Evolutionary conservation across 1,284 basidiomycete genomes (phyloP), one percentile per base, ranked within the genome.

Genomic region (Sanghuangporus sanghuang): DNA sequence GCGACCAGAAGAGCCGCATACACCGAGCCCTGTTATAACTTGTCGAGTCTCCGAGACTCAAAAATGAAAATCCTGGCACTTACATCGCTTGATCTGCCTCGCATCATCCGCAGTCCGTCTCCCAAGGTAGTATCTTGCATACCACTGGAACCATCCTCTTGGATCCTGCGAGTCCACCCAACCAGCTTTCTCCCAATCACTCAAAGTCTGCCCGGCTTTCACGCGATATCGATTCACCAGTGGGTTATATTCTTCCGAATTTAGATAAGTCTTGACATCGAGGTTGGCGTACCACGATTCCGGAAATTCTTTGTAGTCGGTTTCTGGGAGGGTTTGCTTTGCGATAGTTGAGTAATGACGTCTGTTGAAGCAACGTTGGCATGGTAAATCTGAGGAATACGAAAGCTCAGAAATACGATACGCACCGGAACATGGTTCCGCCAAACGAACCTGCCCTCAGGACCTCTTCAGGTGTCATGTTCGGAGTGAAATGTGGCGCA

Each of bases 81-180:
- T 60, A 77, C 75, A 80, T 64, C 78, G 64, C 56, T 71, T 69
- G 27, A 80, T 74, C 66, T 80, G 78, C 44, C 78, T 58, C 61
- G 73, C 75, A 68, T 80, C 78, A 66, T 80, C 78, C 9, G 67
- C 70, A 39, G 73, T 74, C 57, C 78, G 63, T 56, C 78, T 68
- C 0, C 78, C 78, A n/a, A 73, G 69, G 68, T 75, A 79, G 69
- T 79, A 80, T 14, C 77, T 69, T 16, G 71, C 68, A 71, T 80
- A 80, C 75, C 75, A 77, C 64, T 77, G 72, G 27, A 77, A 78
- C 78, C 78, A 80, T 16, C 78, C 78, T 27, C 78, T 64, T 6
- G 78, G 77, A 71, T 80, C 78, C 9, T 71, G 74, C 3, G 64
- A 49, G 66, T 73, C 74, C 21, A 80, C 75, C 78, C 78, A 80